phyloP scores from a whole-genome alignment of 768 basidiomycete genomes.

The Tephrocybe sp. region DNA sequence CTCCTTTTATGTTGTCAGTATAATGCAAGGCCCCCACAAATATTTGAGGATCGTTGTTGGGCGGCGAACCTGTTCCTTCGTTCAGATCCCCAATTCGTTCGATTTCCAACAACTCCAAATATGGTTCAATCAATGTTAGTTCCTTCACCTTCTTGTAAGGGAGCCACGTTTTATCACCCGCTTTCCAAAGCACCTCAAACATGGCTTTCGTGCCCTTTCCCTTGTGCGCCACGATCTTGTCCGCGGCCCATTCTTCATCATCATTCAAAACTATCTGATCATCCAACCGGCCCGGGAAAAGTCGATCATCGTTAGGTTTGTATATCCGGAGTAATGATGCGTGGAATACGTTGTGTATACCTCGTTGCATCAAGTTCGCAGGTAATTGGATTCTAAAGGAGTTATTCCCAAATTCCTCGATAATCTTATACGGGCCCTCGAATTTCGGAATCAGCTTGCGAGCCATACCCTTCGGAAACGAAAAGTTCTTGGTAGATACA shows the following conservation, averaged over 20 bases:
- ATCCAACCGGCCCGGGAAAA: background rate
- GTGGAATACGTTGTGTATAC: too few species aligned
- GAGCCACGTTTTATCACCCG: background rate
- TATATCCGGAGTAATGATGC: too few species aligned
- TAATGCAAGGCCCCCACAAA: background rate
- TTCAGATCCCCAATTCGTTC: background rate
- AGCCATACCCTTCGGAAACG: background rate
- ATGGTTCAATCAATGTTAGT: background rate
- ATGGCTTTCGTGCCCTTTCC: too few species aligned
- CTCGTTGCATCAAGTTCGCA: constrained; percentile 17
- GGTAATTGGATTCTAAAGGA: background rate
- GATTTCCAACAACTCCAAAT: background rate
- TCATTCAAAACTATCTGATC: background rate
- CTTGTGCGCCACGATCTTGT: too few species aligned
- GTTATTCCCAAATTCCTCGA: background rate
- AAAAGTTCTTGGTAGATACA: background rate
- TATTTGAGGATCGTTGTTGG: background rate
- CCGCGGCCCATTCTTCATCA: background rate
- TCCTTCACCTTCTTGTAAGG: background rate
- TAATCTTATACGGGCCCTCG: too few species aligned
- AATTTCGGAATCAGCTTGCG: background rate
- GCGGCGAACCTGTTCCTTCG: background rate
- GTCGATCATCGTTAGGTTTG: constrained; percentile 21
- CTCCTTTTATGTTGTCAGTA: too few species aligned
- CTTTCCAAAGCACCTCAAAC: too few species aligned